These are phyloP conservation scores for Rhizopogon vulgaris DNA, from an alignment of 768 basidiomycete species.

Conservation along the genomic window DNA sequence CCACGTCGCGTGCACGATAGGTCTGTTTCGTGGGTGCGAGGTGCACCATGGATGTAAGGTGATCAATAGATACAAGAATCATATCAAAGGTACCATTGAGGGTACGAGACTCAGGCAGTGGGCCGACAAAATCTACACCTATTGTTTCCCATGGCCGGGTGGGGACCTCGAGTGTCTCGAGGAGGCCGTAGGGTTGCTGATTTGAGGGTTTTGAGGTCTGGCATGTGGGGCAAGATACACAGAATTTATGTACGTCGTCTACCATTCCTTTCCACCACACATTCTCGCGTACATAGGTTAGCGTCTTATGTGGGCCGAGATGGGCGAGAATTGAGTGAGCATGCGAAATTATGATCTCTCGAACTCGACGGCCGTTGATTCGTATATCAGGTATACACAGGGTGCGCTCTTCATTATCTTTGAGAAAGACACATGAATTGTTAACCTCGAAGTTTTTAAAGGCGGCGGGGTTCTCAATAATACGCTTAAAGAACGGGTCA, in stretches of 20 bases:
- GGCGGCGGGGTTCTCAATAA: conserved; percentile 7
- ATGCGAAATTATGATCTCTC: conserved; percentile 18
- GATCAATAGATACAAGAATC: conserved; percentile 24
- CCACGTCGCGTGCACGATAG: conserved; percentile 18
- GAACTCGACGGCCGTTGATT: neutral
- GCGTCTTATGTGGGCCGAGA: conserved; percentile 18
- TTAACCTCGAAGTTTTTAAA: conserved; percentile 6
- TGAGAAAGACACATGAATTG: conserved; percentile 11
- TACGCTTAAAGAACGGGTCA: conserved; percentile 19
- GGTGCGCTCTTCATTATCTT: conserved; percentile 10
- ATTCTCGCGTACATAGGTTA: conserved; percentile 16
- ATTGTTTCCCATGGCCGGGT: conserved; percentile 21
- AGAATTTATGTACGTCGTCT: conserved; percentile 10
- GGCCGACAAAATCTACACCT: conserved; percentile 21
- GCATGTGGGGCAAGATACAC: conserved; percentile 15
- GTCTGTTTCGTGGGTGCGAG: conserved; percentile 14
- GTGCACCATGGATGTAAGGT: conserved; percentile 17
- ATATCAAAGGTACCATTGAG: conserved; percentile 18
- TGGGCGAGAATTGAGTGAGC: conserved; percentile 22
- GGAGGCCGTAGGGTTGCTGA: conserved; percentile 20
- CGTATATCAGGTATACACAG: conserved; percentile 15
- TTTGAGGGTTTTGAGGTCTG: conserved; percentile 16
- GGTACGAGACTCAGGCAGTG: conserved; percentile 15
- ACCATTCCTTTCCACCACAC: conserved; percentile 23
- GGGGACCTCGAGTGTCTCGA: conserved; percentile 23